phyloP scores from a whole-genome alignment of 2,329 filamentous ascomycete genomes.

The Penicillium sp. region DNA sequence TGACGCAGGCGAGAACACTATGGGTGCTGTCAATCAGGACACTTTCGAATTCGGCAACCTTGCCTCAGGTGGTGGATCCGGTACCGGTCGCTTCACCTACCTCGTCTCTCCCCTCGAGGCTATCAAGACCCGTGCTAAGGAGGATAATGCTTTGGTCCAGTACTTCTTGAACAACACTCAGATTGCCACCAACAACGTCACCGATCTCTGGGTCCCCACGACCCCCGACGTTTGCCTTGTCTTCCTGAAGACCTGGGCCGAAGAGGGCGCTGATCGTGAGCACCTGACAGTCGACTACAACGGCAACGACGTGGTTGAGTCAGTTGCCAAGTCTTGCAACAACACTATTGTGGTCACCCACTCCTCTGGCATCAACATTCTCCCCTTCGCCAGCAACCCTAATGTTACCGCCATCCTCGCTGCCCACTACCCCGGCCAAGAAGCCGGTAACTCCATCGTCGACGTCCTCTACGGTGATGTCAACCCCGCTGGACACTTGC shows the following conservation, averaged over 20 bases:
- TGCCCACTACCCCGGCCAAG: constrained; percentile 80
- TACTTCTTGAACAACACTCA: constrained; percentile 23
- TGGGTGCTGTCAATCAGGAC: constrained; percentile 10
- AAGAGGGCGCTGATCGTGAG: constrained; percentile 71
- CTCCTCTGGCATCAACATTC: constrained; percentile 68
- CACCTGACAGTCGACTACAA: constrained; percentile 66
- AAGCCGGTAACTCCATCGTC: constrained; percentile 75
- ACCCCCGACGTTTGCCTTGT: constrained; percentile 60
- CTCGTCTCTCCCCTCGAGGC: constrained; percentile 31
- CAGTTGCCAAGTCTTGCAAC: constrained; percentile 69
- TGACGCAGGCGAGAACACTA: constrained; percentile 44
- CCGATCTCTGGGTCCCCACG: constrained; percentile 23
- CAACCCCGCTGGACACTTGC: constrained; percentile 75
- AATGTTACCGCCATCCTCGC: constrained; percentile 72
- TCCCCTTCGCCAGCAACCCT: constrained; percentile 20
- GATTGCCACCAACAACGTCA: constrained; percentile 7
- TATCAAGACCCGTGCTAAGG: constrained; percentile 25
- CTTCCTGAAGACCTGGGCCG: constrained; percentile 78
- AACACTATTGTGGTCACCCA: constrained; percentile 89
- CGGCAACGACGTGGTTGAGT: constrained; percentile 79
- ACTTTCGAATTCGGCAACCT: constrained; percentile 19
- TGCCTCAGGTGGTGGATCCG: constrained; percentile 19
- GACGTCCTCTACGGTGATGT: constrained; percentile 80
- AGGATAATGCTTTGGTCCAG: constrained; percentile 26
- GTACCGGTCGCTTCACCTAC: constrained; percentile 24